Percentiles rank a stretch among this genome's conserved stretches.
These are phyloP conservation scores for Termitomyces sp. DNA, from an alignment of 768 basidiomycete species.

Conservation along the genomic window DNA sequence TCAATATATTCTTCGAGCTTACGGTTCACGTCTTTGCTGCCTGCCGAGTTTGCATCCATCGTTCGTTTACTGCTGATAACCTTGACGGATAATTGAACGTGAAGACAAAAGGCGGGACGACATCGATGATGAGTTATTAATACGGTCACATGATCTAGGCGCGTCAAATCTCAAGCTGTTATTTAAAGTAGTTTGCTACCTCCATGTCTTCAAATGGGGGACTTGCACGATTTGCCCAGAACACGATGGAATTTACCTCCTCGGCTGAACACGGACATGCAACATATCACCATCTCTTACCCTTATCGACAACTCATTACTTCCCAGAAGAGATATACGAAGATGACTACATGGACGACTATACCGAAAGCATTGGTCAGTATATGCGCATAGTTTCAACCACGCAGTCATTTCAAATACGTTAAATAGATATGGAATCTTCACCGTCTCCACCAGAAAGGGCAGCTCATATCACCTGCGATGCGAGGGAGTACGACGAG, in stretches of 20 bases:
- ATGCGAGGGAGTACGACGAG: slow-evolving; percentile 4
- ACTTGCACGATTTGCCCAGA: slow-evolving; percentile 1
- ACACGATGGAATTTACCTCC: neutral
- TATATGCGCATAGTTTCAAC: slow-evolving; percentile 29
- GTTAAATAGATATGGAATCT: slow-evolving; percentile 14
- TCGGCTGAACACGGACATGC: neutral
- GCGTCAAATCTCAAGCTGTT: neutral
- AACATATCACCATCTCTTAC: neutral
- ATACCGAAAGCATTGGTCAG: slow-evolving; percentile 31
- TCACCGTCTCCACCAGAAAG: slow-evolving; percentile 18
- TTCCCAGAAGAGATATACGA: slow-evolving; percentile 1
- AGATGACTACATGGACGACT: slow-evolving; percentile 20
- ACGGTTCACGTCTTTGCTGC: slow-evolving; percentile 37
- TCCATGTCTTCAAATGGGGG: slow-evolving; percentile 11
- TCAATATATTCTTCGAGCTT: slow-evolving; percentile 77
- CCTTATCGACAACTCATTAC: neutral
- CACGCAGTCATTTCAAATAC: neutral
- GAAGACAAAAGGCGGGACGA: neutral
- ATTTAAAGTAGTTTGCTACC: neutral
- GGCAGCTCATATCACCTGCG: neutral
- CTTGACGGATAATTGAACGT: neutral
- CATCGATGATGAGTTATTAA: neutral
- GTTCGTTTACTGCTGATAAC: neutral
- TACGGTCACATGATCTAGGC: slow-evolving; percentile 7
- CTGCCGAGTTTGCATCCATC: slow-evolving; percentile 28